Evolutionary conservation across 805 yeast species (phyloP).

Genomic region (Wickerhamomyces pijperi): DNA sequence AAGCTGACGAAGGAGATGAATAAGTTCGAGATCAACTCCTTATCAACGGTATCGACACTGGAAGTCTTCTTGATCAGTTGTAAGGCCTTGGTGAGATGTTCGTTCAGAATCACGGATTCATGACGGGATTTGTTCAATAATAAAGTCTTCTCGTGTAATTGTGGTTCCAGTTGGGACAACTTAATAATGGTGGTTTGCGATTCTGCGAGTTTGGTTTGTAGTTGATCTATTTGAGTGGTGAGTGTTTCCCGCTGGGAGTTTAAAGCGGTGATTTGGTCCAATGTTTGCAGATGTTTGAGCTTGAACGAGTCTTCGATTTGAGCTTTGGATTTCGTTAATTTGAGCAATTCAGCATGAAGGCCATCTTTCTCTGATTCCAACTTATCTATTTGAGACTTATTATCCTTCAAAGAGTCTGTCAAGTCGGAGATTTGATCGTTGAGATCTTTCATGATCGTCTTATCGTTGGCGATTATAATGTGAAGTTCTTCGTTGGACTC

Average conservation of each 20-base stretch:
- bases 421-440: slow-evolving; percentile 28
- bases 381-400: too few relatives aligned
- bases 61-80: slow-evolving; percentile 72
- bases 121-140: slow-evolving; percentile 86
- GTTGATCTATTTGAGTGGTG: slow-evolving; percentile 13
- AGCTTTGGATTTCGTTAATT: slow-evolving; percentile 1
- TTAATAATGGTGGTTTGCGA: slow-evolving; percentile 7
- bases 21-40: slow-evolving; percentile 79
- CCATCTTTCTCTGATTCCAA: too few relatives aligned
- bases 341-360: not conserved
- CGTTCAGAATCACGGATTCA: slow-evolving; percentile 87
- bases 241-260: slow-evolving; percentile 20
- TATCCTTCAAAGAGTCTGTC: slow-evolving; percentile 13
- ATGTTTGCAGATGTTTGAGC: slow-evolving; percentile 1
- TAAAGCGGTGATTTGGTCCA: slow-evolving; percentile 3
- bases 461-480: slow-evolving; percentile 27
- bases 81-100: slow-evolving; percentile 89
- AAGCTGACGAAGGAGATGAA: slow-evolving; percentile 74
- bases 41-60: slow-evolving; percentile 69
- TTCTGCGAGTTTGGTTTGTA: slow-evolving; percentile 16
- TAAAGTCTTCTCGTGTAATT: slow-evolving; percentile 58
- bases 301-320: slow-evolving; percentile 1
- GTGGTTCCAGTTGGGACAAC: slow-evolving; percentile 34
- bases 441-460: slow-evolving; percentile 22
- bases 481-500: slow-evolving; percentile 24